Evolutionary conservation across 306 rosid genomes (phyloP).

Genomic region (Lagenaria siceraria): DNA sequence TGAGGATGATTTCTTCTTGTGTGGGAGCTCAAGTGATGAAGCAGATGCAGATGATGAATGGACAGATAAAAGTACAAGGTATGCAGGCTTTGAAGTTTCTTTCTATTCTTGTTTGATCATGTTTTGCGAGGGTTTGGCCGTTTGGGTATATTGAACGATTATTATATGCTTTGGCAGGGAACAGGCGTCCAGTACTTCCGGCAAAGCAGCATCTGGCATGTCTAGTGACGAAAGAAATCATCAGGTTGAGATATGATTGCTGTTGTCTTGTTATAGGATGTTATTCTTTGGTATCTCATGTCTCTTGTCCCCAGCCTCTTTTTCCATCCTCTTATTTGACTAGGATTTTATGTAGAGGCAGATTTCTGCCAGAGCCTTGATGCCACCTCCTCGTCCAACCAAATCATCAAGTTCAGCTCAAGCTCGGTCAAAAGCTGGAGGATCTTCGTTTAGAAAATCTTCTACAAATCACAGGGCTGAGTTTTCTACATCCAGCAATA

Average conservation of each 20-base stretch:
- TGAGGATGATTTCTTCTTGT: conserved; percentile 85
- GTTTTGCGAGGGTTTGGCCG: background rate
- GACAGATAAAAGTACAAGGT: conserved; percentile 95
- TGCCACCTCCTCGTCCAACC: conserved; percentile 92
- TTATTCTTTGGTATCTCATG: background rate
- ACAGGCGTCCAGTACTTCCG: conserved; percentile 96
- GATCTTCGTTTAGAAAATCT: conserved; percentile 66
- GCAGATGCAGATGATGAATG: conserved; percentile 98
- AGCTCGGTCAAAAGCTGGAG: conserved; percentile 47
- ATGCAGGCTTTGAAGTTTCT: conserved; percentile 4
- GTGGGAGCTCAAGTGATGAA: conserved; percentile 89
- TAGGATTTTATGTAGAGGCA: conserved; percentile 48
- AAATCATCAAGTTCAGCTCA: conserved; percentile 23
- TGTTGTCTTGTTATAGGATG: conserved; percentile 4
- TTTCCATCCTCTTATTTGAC: conserved; percentile 4
- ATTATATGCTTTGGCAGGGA: conserved; percentile 49
- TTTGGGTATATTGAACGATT: background rate
- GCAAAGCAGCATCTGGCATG: conserved; percentile 94
- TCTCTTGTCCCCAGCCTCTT: background rate
- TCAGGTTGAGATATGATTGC: conserved; percentile 38
- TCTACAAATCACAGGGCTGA: conserved; percentile 28
- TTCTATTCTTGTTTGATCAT: background rate
- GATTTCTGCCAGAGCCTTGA: conserved; percentile 84
- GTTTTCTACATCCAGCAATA: conserved; percentile 51
- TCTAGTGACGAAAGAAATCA: conserved; percentile 95